Conservation (phyloP, 2,329 filamentous ascomycete genomes). For the Hypocreales sp. region DNA sequence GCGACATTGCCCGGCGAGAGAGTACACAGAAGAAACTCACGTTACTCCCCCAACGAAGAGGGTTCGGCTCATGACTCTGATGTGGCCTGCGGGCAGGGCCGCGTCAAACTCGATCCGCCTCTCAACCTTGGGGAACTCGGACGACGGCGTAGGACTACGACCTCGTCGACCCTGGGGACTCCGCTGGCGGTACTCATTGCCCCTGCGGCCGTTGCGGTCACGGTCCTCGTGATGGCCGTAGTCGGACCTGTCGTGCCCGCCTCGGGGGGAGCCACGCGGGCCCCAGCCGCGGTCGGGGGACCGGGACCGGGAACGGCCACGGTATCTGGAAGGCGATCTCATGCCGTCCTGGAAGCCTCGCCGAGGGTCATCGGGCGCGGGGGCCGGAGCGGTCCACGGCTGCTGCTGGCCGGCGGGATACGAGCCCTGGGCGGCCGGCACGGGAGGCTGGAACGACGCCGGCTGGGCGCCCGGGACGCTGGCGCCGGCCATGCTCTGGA, state of each 20-base stretch:
- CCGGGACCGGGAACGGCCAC: conserved; percentile 56
- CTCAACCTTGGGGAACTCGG: conserved; percentile 15
- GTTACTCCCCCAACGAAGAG: conserved; percentile 94
- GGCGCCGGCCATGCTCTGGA: conserved; percentile 35
- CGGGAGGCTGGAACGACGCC: conserved; percentile 21
- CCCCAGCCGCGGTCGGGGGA: conserved; percentile 66
- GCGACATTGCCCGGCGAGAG: background rate
- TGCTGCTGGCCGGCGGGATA: conserved; percentile 20
- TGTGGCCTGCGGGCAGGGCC: conserved; percentile 56
- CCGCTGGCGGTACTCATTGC: conserved; percentile 70
- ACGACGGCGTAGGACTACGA: conserved; percentile 42
- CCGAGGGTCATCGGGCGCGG: conserved; percentile 29
- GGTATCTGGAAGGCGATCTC: conserved; percentile 48
- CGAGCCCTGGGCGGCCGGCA: conserved; percentile 24
- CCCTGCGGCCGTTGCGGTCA: conserved; percentile 35
- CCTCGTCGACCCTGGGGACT: conserved; percentile 59
- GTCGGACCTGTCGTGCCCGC: conserved; percentile 50
- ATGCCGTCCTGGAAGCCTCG: conserved; percentile 37
- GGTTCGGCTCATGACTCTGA: conserved; percentile 89
- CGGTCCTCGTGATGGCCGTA: conserved; percentile 51
- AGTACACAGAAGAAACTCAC: conserved; percentile 33
- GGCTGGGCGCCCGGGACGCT: conserved; percentile 16
- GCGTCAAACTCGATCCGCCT: conserved; percentile 76
- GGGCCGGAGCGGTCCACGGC: conserved; percentile 14
- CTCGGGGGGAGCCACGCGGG: conserved; percentile 47